These are phyloP conservation scores for Monilinia fructicola DNA, from an alignment of 2,329 filamentous ascomycete genomes.

Conservation along the genomic window DNA sequence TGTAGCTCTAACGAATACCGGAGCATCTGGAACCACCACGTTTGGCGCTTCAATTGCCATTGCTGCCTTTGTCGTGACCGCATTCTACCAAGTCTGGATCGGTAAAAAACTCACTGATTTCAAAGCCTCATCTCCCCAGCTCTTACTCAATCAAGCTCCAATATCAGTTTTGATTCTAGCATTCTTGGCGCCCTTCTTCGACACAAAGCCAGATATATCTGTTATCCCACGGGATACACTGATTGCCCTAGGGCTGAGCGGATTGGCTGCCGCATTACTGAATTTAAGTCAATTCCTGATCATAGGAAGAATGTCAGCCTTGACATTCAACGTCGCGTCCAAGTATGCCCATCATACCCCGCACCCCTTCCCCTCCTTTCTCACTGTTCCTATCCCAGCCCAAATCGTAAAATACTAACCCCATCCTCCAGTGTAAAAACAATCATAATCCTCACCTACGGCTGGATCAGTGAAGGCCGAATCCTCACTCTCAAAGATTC, in stretches of 20 bases:
- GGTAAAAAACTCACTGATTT: slow-evolving; percentile 51
- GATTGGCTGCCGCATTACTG: slow-evolving; percentile 45
- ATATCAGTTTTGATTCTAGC: slow-evolving; percentile 47
- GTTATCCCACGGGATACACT: slow-evolving; percentile 44
- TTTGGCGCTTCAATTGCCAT: slow-evolving; percentile 46
- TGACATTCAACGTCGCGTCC: slow-evolving; percentile 40
- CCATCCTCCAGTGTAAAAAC: slow-evolving; percentile 46
- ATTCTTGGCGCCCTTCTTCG: slow-evolving; percentile 46
- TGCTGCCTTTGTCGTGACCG: slow-evolving; percentile 47
- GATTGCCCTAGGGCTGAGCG: slow-evolving; percentile 44
- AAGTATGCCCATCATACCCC: slow-evolving; percentile 31
- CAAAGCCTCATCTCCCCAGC: slow-evolving; percentile 45
- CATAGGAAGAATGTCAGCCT: slow-evolving; percentile 39
- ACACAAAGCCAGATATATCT: slow-evolving; percentile 39
- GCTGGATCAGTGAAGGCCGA: slow-evolving; percentile 48
- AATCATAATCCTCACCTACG: slow-evolving; percentile 47
- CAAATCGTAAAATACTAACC: slow-evolving; percentile 21
- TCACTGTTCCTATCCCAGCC: no score
- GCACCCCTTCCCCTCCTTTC: not conserved
- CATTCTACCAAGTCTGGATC: slow-evolving; percentile 50
- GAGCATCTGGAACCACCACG: slow-evolving; percentile 43
- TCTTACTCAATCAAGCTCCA: slow-evolving; percentile 48
- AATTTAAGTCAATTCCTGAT: slow-evolving; percentile 45
- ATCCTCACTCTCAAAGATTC: slow-evolving; percentile 43
- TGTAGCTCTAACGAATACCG: slow-evolving; percentile 47